Percentiles rank a stretch among this genome's conserved stretches.
Evolutionary conservation across 345 rosid species (phyloP).

Genomic region (Lumnitzera littorea): DNA sequence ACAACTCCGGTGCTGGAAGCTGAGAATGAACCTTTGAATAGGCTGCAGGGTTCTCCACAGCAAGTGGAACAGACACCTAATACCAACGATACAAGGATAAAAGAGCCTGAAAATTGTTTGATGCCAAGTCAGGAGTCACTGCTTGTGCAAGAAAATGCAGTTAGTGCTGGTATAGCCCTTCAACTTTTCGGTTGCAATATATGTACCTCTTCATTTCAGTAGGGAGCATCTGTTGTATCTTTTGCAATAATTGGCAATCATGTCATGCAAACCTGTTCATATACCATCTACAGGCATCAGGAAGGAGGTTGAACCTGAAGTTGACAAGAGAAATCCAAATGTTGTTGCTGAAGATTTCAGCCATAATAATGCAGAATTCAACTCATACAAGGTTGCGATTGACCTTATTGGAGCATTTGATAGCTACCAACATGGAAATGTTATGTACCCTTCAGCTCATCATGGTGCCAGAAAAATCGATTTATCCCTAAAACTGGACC

Average conservation of each 20-base stretch:
- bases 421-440: constrained; percentile 8
- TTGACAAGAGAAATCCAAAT: constrained; percentile 18
- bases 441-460: constrained; percentile 16
- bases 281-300: constrained; percentile 10
- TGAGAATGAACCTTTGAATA: constrained; percentile 38
- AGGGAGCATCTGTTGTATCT: too few relatives aligned
- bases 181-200: too few relatives aligned
- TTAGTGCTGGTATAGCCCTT: too few relatives aligned
- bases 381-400: constrained; percentile 44
- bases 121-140: too few relatives aligned
- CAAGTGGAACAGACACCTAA: constrained; percentile 1
- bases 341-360: constrained; percentile 13
- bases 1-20: constrained; percentile 64
- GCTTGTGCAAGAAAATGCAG: too few relatives aligned
- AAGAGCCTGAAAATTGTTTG: too few relatives aligned
- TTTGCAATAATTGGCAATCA: too few relatives aligned
- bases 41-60: constrained; percentile 17
- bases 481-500: constrained; percentile 53
- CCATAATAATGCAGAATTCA: constrained; percentile 9
- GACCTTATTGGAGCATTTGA: constrained; percentile 71
- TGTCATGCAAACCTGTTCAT: constrained; percentile 9
- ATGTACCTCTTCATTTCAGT: too few relatives aligned
- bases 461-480: constrained; percentile 28
- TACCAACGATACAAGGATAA: too few relatives aligned
- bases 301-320: constrained; percentile 21